Evolutionary conservation across 768 basidiomycete species (phyloP), one percentile per base, ranked within the genome.

Genomic region (Suillus clintonianus): DNA sequence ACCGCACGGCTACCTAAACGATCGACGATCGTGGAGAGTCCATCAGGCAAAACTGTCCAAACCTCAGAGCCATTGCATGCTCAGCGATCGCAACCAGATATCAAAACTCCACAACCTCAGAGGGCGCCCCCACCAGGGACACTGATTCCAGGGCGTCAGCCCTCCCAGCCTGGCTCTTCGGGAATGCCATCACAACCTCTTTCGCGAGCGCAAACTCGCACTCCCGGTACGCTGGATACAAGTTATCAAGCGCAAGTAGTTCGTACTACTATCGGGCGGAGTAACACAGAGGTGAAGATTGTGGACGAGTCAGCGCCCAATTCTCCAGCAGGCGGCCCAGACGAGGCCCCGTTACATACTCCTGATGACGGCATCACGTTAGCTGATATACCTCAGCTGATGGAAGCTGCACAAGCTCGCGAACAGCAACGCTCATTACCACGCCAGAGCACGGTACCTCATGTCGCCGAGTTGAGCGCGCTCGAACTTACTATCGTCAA

Each of bases 1-100:
- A 97, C 94, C 2, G 94, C 97, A 32, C 87, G 91, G 53, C 73
- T 97, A 62, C 94, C 97, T 6, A 95, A 94, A 76, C 89, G 95
- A 42, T 97, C 97, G 30, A 99, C 94, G 9, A 89, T 99, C 47
- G 90, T 99, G 56, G 97, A 99, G 76, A 94, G 92, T 69, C 97
- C 97, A 47, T 85, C 94, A 13, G 96, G 95, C 47, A 87, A 89
- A 73, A 89, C 87, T 63, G 95, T 91, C 6, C 90, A 93, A 69
- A 84, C 90, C 19, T 86, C 87, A 0, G 89, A 92, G 61, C 76
- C 81, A 11, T 68, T 83, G 17, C 81, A 77, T 57, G 71, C 76
- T 9, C 86, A 87, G 66, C 83, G 81, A 62, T 77, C 79, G 14
- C 81, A 81, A 64, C 85, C 82, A 47, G 76, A 70, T 30, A 72